Conservation (phyloP, 495 filamentous ascomycete genomes). For the Penicillium taxi region DNA sequence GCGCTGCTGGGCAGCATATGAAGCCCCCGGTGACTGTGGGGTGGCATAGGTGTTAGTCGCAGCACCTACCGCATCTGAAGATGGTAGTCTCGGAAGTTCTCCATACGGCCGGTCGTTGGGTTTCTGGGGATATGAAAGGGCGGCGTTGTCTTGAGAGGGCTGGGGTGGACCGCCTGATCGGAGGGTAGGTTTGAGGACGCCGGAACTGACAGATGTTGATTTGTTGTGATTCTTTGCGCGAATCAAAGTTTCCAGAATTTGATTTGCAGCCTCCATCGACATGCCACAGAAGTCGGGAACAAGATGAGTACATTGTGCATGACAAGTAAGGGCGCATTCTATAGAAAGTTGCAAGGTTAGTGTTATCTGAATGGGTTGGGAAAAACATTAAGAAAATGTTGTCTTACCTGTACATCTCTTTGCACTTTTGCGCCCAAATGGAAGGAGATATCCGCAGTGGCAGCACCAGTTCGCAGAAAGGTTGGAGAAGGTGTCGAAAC, state of each 20-base stretch:
- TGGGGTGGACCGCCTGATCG: slow-evolving; percentile 46
- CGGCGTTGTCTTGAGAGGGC: slow-evolving; percentile 41
- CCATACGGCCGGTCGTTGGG: slow-evolving; percentile 45
- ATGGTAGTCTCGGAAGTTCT: slow-evolving; percentile 36
- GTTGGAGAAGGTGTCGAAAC: slow-evolving; percentile 89
- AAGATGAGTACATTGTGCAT: slow-evolving; percentile 85
- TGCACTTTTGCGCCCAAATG: slow-evolving; percentile 87
- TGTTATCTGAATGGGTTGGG: background rate
- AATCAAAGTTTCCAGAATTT: slow-evolving; percentile 58
- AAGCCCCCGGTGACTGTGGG: slow-evolving; percentile 35
- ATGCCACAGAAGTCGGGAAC: slow-evolving; percentile 99
- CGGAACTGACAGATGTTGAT: slow-evolving; percentile 40
- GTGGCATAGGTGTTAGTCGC: slow-evolving; percentile 38
- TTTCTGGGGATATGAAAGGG: slow-evolving; percentile 36
- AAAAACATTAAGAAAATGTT: background rate
- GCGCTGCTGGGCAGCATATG: slow-evolving; percentile 19
- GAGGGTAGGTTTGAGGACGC: slow-evolving; percentile 58
- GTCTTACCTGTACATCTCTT: slow-evolving; percentile 78
- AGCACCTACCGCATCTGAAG: slow-evolving; percentile 40
- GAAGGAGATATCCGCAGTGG: slow-evolving; percentile 96
- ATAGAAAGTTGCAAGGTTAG: slow-evolving; percentile 22
- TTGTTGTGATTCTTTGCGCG: slow-evolving; percentile 41
- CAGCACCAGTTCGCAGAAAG: slow-evolving; percentile 99
- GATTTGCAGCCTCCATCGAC: slow-evolving; percentile 95
- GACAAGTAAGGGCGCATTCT: slow-evolving; percentile 91